Evolutionary conservation across 805 yeast species (phyloP).

Genomic region (Sugiyamaella americana): DNA sequence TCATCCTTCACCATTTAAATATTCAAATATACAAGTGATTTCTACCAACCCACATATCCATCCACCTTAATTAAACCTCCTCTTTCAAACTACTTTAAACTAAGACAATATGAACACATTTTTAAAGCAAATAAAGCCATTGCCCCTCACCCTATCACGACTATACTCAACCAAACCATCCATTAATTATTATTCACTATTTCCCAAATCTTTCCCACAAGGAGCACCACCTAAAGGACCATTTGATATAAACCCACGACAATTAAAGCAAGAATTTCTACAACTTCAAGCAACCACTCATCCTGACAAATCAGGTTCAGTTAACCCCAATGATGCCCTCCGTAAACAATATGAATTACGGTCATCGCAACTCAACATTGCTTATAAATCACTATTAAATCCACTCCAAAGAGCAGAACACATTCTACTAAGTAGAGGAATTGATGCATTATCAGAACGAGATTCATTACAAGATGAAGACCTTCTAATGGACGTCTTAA

Average conservation of each 20-base stretch:
- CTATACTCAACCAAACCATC: too few relatives aligned
- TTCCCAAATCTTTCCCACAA: slow-evolving; percentile 67
- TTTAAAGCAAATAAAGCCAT: too few relatives aligned
- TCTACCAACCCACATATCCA: too few relatives aligned
- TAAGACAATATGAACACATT: too few relatives aligned
- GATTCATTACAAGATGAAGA: slow-evolving; percentile 40
- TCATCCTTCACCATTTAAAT: too few relatives aligned
- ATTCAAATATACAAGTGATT: too few relatives aligned
- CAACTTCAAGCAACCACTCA: slow-evolving; percentile 66
- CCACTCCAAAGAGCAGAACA: slow-evolving; percentile 71
- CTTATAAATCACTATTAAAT: slow-evolving; percentile 62
- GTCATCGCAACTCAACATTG: slow-evolving; percentile 63
- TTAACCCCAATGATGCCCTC: slow-evolving; percentile 17
- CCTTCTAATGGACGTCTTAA: slow-evolving; percentile 69
- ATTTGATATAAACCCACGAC: slow-evolving; percentile 50
- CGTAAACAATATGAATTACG: slow-evolving; percentile 29
- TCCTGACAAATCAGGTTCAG: slow-evolving; percentile 57
- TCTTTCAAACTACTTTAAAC: too few relatives aligned
- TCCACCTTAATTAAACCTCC: too few relatives aligned
- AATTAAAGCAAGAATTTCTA: slow-evolving; percentile 70
- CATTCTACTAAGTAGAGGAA: slow-evolving; percentile 40
- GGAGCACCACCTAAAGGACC: slow-evolving; percentile 58
- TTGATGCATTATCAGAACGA: slow-evolving; percentile 50
- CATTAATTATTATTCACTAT: slow-evolving; percentile 60
- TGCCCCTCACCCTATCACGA: too few relatives aligned